phyloP scores from a whole-genome alignment of 352 stramenopile genomes.

The Pythium angustatum region DNA sequence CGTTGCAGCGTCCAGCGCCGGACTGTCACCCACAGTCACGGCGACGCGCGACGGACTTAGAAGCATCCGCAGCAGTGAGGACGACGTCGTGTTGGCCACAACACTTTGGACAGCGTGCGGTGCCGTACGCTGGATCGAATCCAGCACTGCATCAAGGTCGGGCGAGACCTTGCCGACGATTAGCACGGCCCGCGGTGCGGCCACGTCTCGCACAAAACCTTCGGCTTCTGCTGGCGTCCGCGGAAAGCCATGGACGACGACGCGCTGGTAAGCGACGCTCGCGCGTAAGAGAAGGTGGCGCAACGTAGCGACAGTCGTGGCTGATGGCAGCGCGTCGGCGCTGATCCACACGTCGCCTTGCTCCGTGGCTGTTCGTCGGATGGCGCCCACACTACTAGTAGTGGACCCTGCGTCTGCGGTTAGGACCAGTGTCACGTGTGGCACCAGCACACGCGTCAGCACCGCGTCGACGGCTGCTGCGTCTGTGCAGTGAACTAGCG shows the following conservation, averaged over 20 bases:
- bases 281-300: not conserved
- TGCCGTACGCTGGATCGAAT: not conserved
- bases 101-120: constrained; percentile 21
- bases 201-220: constrained; percentile 6
- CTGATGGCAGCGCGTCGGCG: not conserved
- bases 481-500: constrained; percentile 1
- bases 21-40: constrained; percentile 14
- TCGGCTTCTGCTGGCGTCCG: constrained; percentile 7
- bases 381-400: not conserved
- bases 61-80: not conserved
- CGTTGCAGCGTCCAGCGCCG: not conserved
- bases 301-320: not conserved
- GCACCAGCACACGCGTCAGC: constrained; percentile 14
- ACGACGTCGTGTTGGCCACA: not conserved
- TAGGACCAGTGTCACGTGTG: constrained; percentile 14
- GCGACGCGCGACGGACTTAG: constrained; percentile 9
- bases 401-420: not conserved
- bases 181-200: constrained; percentile 6
- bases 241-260: constrained; percentile 25
- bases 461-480: not conserved
- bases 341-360: constrained; percentile 19
- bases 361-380: not conserved
- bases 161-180: not conserved
- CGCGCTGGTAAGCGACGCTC: not conserved
- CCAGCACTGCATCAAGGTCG: not conserved